These are phyloP conservation scores for Singerocomus inundabilis DNA, from an alignment of 1,284 basidiomycete species.

Conservation along the genomic window DNA sequence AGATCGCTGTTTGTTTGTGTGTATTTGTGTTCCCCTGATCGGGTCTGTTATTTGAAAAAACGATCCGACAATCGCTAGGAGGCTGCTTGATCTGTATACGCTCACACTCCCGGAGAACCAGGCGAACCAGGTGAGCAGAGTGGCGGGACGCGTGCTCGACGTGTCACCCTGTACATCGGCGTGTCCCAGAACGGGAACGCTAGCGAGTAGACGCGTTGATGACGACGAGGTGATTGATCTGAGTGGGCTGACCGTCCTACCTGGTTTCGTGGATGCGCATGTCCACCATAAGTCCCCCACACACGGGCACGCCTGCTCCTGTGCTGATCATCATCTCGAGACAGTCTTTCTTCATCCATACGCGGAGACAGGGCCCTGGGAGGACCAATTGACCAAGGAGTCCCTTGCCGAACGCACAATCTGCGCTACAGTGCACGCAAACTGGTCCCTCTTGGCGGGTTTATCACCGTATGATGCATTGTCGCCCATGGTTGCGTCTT, in stretches of 20 bases:
- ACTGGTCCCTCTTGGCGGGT: slow-evolving; percentile 59
- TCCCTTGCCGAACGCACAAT: slow-evolving; percentile 52
- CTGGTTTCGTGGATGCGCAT: slow-evolving; percentile 67
- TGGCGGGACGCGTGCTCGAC: slow-evolving; percentile 37
- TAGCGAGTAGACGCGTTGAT: too few species aligned
- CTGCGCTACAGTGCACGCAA: slow-evolving; percentile 61
- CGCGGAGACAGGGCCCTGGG: slow-evolving; percentile 57
- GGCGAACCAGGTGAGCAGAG: slow-evolving; percentile 38
- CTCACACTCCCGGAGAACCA: slow-evolving; percentile 33
- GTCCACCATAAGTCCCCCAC: too few species aligned
- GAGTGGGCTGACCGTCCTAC: slow-evolving; percentile 50
- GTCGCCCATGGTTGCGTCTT: neutral
- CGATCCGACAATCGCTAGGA: slow-evolving; percentile 42
- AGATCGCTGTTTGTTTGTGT: too few species aligned
- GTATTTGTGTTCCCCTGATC: too few species aligned
- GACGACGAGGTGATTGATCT: slow-evolving; percentile 45
- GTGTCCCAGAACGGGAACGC: neutral
- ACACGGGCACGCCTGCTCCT: too few species aligned
- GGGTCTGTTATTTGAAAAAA: too few species aligned
- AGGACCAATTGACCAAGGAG: slow-evolving; percentile 69
- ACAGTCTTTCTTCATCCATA: slow-evolving; percentile 65
- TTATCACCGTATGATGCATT: slow-evolving; percentile 58
- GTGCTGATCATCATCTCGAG: neutral
- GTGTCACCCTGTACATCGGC: slow-evolving; percentile 24
- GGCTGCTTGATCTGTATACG: slow-evolving; percentile 42